A percentile compares a stretch with the other conserved stretches of the same genome.
Conservation (phyloP, 164 flowering plant species). For the Nymphaea thermarum region DNA sequence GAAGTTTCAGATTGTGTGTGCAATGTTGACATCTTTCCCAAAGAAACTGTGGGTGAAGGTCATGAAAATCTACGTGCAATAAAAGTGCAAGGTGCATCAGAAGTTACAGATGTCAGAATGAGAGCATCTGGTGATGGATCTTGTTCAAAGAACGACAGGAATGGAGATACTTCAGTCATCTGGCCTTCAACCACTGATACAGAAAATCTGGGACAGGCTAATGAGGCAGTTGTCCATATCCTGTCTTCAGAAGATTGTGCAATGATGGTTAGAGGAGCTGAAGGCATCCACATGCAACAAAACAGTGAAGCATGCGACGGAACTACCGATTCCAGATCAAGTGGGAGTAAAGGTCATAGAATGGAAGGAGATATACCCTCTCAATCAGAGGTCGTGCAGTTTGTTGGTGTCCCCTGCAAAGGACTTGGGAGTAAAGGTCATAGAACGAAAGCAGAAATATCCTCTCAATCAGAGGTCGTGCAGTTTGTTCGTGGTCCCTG, state of each 20-base stretch:
- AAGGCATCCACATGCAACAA: background rate
- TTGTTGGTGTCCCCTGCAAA: too few species aligned
- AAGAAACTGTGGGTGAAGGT: background rate
- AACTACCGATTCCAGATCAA: background rate
- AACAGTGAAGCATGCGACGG: background rate
- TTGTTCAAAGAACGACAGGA: background rate
- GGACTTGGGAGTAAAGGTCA: background rate
- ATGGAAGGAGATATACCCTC: background rate
- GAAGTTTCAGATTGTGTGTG: background rate
- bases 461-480: background rate
- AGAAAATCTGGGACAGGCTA: background rate
- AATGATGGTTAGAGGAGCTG: background rate
- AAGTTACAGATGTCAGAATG: background rate
- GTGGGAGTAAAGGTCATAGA: background rate
- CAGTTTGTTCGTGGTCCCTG: constrained; percentile 66
- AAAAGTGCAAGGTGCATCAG: background rate
- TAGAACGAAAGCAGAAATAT: background rate
- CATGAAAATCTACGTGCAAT: background rate
- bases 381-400: background rate
- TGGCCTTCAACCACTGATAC: background rate
- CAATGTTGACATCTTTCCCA: constrained; percentile 10
- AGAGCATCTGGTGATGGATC: background rate
- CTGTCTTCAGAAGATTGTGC: background rate
- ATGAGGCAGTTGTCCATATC: background rate
- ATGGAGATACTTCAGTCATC: background rate